Percentiles rank a stretch among this genome's conserved stretches.
Evolutionary conservation across 257 asterid genomes (phyloP).

Genomic region (Salvia splendens): DNA sequence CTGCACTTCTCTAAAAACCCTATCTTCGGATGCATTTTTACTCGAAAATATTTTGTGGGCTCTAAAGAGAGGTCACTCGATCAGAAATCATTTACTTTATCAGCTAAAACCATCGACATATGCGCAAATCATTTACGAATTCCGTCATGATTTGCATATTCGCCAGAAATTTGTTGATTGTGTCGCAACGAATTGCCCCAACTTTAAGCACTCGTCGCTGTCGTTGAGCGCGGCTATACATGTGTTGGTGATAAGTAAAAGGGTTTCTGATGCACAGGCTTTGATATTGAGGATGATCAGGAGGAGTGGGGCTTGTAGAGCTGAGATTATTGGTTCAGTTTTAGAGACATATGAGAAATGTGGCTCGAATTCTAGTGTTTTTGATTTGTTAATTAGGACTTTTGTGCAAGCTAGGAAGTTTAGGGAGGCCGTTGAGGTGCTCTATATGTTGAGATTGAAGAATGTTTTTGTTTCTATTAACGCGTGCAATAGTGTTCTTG

Average conservation of each 20-base stretch:
- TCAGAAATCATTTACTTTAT: constrained; percentile 40
- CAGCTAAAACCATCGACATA: constrained; percentile 54
- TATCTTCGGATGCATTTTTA: constrained; percentile 47
- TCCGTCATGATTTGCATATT: constrained; percentile 46
- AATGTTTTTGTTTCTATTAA: constrained; percentile 54
- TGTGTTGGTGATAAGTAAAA: constrained; percentile 50
- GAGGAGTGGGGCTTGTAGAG: constrained; percentile 61
- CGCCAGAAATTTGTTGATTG: constrained; percentile 58
- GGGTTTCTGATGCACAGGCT: constrained; percentile 70
- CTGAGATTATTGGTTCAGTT: constrained; percentile 57
- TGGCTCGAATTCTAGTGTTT: constrained; percentile 51
- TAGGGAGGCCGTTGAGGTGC: constrained; percentile 74
- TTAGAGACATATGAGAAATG: constrained; percentile 42
- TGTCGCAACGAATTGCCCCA: constrained; percentile 47
- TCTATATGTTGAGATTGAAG: constrained; percentile 42
- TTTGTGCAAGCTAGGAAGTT: constrained; percentile 86
- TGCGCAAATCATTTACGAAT: constrained; percentile 49
- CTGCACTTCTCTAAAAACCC: constrained; percentile 26
- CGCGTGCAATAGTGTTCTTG: constrained; percentile 73
- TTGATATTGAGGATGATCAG: constrained; percentile 71
- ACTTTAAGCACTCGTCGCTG: constrained; percentile 59
- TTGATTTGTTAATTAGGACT: constrained; percentile 67
- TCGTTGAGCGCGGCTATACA: constrained; percentile 67
- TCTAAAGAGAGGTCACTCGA: constrained; percentile 56
- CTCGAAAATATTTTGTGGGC: constrained; percentile 60